These are phyloP conservation scores for Fusarium protoensiforme DNA, from an alignment of 2,329 filamentous ascomycete genomes.

Conservation along the genomic window DNA sequence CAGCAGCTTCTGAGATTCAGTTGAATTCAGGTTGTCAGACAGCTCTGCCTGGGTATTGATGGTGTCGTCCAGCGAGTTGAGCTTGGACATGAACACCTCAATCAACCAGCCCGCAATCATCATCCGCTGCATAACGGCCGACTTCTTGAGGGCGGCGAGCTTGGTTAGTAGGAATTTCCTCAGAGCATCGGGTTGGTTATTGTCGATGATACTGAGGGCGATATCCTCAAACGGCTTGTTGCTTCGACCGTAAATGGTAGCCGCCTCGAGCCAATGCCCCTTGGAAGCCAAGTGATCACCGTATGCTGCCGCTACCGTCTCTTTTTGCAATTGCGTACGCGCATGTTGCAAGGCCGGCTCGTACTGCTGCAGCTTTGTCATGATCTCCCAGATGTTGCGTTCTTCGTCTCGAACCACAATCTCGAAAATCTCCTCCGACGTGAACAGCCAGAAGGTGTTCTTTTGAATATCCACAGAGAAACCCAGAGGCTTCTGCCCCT, in stretches of 20 bases:
- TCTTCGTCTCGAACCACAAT: conserved; percentile 92
- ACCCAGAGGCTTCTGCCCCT: conserved; percentile 82
- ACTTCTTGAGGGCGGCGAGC: conserved; percentile 82
- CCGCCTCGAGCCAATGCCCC: conserved; percentile 86
- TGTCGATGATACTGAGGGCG: conserved; percentile 89
- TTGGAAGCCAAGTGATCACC: conserved; percentile 88
- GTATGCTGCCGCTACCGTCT: conserved; percentile 90
- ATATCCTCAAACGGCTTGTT: conserved; percentile 98
- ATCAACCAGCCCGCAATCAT: conserved; percentile 97
- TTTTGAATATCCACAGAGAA: conserved; percentile 91
- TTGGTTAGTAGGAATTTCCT: conserved; percentile 91
- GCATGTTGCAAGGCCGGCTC: conserved; percentile 90
- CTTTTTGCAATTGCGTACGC: conserved; percentile 81
- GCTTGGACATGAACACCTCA: conserved; percentile 96
- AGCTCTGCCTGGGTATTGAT: conserved; percentile 90
- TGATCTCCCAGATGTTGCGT: conserved; percentile 93
- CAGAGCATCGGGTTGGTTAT: conserved; percentile 88
- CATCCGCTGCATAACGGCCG: conserved; percentile 87
- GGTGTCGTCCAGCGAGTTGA: conserved; percentile 93
- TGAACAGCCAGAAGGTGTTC: conserved; percentile 98
- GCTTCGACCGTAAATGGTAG: conserved; percentile 90
- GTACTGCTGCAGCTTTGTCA: conserved; percentile 88
- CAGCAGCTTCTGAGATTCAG: conserved; percentile 78
- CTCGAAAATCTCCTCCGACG: conserved; percentile 90
- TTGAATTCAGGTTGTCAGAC: conserved; percentile 75